Evolutionary conservation across 805 yeast species (phyloP), one percentile per base, ranked within the genome.

Genomic region (Lachancea cidri): DNA sequence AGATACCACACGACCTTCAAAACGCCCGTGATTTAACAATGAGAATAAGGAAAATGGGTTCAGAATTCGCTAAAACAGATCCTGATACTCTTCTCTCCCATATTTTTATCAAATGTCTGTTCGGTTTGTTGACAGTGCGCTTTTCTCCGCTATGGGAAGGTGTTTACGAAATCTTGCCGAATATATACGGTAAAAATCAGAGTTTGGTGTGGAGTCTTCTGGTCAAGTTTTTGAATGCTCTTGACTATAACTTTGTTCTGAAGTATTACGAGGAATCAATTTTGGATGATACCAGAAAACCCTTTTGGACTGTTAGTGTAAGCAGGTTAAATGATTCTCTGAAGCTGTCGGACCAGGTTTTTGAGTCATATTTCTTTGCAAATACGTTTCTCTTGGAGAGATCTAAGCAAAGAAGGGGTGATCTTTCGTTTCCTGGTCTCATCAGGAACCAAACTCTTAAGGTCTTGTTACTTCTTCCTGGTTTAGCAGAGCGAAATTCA

Each of bases 121-220:
- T 83, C 49, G 98, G 98, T 25, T 71, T 84, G 45, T 63, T 89
- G 33, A 70, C 86, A 3, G 79, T 80, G 25, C 75, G 77, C 43
- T 87, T 91, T 51, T 83, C 86, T 42, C 98, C 98, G 1, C 72
- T 83, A 11, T 88, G 96, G 95, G 73, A 76, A 15, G 87, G 83
- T 4, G 83, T 84, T 2, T 65, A 71, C 40, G 91, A 82, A 45
- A 72, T 74, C 3, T 54, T 86, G 4, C 76, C 80, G 1, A 54
- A 60, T 3, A 60, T 82, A 7, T 61, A 69, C 11, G 65, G 57
- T 14, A 70, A 69, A 47, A 57, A 66, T 38, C 67, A 71, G 14
- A 62, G 60, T 0, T 36, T 66, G 9, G 65, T 84, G 0, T 87
- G 96, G 94, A 56, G 68, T 0, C 53, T 76, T 15, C 64, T 79